A percentile compares a stretch with the other conserved stretches of the same genome.
phyloP scores from a whole-genome alignment of 371 early-diverging fungal genomes.

The Smittium mucronatum region DNA sequence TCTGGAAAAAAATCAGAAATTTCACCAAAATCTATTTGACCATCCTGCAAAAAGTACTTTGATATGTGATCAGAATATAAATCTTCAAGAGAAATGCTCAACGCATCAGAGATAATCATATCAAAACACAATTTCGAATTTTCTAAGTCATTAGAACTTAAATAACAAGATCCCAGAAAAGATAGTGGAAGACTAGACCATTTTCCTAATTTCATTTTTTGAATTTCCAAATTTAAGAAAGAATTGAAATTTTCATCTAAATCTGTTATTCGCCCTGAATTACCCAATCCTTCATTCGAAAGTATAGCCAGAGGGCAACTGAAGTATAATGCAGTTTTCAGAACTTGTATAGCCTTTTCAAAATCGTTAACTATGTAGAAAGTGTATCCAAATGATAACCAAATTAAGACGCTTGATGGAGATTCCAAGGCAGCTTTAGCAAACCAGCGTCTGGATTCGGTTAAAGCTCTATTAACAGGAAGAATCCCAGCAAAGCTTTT shows the following conservation, averaged over 20 bases:
- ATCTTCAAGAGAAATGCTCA: neutral
- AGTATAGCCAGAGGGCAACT: neutral
- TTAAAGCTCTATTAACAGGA: neutral
- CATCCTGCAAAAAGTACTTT: neutral
- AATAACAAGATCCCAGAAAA: neutral
- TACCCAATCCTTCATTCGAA: too few species aligned
- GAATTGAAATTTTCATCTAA: neutral
- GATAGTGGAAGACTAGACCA: neutral
- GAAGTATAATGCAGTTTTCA: neutral
- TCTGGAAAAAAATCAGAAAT: neutral
- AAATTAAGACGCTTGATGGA: neutral
- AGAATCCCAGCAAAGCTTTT: neutral
- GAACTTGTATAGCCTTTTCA: neutral
- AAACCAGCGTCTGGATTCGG: constrained; percentile 2
- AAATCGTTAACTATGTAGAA: constrained; percentile 7
- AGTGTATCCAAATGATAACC: constrained; percentile 5
- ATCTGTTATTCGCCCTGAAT: neutral
- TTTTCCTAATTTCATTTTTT: neutral
- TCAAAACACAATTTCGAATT: neutral
- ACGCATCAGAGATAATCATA: neutral
- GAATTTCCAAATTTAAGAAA: neutral
- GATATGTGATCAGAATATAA: neutral
- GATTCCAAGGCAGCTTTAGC: neutral
- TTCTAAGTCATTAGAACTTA: neutral
- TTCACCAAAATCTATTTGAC: neutral